Base-by-base conservation (phyloP, 2,329 filamentous ascomycete species). In the Trichoderma koningii region DNA sequence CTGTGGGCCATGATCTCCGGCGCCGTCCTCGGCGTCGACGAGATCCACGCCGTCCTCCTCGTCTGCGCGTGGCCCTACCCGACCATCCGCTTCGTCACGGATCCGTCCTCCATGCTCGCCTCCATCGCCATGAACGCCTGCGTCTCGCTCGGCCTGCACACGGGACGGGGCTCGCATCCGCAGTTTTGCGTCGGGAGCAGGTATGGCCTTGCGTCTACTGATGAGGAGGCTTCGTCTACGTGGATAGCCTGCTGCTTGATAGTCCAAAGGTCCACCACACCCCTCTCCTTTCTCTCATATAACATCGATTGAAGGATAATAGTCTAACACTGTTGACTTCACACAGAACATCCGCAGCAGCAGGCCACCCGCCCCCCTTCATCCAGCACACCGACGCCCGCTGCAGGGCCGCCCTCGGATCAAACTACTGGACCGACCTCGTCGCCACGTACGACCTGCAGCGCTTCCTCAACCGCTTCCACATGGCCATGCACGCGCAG, bases 201-300 rank as follows among this genome's bases (percentile, higher is more conserved):
- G 21, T 77, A 79, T 61, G 76, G 78, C 26, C 76, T 79, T 53
- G 76, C 75, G 2, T 78, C 80, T 48, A 81, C 80, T 0, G 79
- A 85, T 60, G 81, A 85, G 64, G 83, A 85, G 65, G 83, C 83
- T 2, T 77, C 78, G 0, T 81, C 76, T 53, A 84, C 83, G 0
- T 86, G 83, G 83, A 76, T 82, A 2, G 82, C 81, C 1, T 82
- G 81, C 67, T 84, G 82, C 26, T 81, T 84, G 15, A 75, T 85
- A 7, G 77, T 81, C 0, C 83, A 85, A 66, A 79, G 79, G 81
- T 82, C 70, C 3, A 70, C 65, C 5, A 9, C 5, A 28, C 1
- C 17, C 5, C 7, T 45, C 28, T 19, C 51, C 28, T 45, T 23
- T 34, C 2, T 14, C 2, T 21, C 7, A 23, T 23, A 50, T n/a